phyloP scores from a whole-genome alignment of 805 yeast species.

The Cyberlindnera mississippiensis region DNA sequence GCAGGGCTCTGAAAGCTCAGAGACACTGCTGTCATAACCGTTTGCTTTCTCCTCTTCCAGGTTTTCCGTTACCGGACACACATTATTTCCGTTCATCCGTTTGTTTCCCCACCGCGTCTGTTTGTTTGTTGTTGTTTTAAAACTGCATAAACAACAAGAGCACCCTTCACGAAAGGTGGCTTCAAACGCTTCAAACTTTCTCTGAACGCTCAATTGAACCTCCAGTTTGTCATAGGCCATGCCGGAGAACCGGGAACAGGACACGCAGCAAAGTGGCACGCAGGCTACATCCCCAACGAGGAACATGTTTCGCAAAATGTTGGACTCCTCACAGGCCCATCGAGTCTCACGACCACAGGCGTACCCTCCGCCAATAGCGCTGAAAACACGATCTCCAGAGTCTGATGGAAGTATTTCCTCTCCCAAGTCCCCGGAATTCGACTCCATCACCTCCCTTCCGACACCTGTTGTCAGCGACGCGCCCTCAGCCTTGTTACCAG shows the following conservation, averaged over 20 bases:
- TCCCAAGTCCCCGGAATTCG: conserved; percentile 30
- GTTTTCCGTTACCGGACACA: too few relatives aligned
- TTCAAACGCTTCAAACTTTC: too few relatives aligned
- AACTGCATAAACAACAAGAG: too few relatives aligned
- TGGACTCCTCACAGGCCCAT: conserved; percentile 1
- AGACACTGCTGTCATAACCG: too few relatives aligned
- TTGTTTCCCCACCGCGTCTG: too few relatives aligned
- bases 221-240: too few relatives aligned
- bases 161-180: too few relatives aligned
- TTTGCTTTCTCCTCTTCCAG: too few relatives aligned
- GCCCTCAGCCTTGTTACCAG: conserved; percentile 5
- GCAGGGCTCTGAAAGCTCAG: too few relatives aligned
- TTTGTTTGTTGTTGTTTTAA: too few relatives aligned
- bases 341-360: conserved; percentile 1
- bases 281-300: conserved; percentile 7
- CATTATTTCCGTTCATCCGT: too few relatives aligned
- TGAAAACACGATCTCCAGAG: conserved; percentile 1
- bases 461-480: conserved; percentile 36
- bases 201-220: too few relatives aligned
- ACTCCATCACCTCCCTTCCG: conserved; percentile 40
- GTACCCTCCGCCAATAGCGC: background rate
- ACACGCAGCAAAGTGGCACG: background rate
- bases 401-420: conserved; percentile 5
- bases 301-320: conserved; percentile 10
- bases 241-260: background rate